phyloP scores from a whole-genome alignment of 495 filamentous ascomycete species.

The Penicillium riverlandense region DNA sequence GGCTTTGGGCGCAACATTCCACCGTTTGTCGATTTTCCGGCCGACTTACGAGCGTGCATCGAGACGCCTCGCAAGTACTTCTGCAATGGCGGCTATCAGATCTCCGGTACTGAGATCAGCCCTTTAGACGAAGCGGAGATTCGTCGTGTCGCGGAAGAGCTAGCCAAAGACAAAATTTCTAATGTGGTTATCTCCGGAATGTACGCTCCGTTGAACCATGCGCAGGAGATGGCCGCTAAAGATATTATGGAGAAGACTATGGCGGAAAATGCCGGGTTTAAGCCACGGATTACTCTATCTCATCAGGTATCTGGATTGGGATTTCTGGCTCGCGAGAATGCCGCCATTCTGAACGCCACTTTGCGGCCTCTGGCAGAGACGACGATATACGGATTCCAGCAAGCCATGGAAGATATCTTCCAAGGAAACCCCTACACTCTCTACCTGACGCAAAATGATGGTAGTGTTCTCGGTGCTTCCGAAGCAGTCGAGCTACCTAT shows the following conservation, averaged over 20 bases:
- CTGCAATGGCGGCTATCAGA: conserved; percentile 17
- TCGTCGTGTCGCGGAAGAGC: neutral
- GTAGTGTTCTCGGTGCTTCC: conserved; percentile 35
- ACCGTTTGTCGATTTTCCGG: conserved; percentile 41
- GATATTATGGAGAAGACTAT: conserved; percentile 3
- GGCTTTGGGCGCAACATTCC: conserved; percentile 42
- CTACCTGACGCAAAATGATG: conserved; percentile 48
- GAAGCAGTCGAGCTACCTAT: conserved; percentile 41
- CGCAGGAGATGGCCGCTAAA: conserved; percentile 7
- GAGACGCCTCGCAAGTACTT: conserved; percentile 10
- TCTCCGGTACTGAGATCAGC: conserved; percentile 15
- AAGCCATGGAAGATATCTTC: conserved; percentile 30
- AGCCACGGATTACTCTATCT: conserved; percentile 18
- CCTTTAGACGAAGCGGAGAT: conserved; percentile 11
- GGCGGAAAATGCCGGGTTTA: neutral
- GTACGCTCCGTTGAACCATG: conserved; percentile 48
- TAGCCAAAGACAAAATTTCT: conserved; percentile 16
- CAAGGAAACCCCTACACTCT: conserved; percentile 24
- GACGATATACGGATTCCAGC: conserved; percentile 36
- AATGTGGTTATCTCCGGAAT: conserved; percentile 50
- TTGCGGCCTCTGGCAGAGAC: conserved; percentile 35
- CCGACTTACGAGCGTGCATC: conserved; percentile 20
- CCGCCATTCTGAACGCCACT: conserved; percentile 44
- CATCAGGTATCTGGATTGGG: conserved; percentile 40
- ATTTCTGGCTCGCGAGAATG: conserved; percentile 47